Percentiles rank a stretch among this genome's conserved stretches.
Conservation (phyloP, 495 filamentous ascomycete species). For the Aspergillus campestris region DNA sequence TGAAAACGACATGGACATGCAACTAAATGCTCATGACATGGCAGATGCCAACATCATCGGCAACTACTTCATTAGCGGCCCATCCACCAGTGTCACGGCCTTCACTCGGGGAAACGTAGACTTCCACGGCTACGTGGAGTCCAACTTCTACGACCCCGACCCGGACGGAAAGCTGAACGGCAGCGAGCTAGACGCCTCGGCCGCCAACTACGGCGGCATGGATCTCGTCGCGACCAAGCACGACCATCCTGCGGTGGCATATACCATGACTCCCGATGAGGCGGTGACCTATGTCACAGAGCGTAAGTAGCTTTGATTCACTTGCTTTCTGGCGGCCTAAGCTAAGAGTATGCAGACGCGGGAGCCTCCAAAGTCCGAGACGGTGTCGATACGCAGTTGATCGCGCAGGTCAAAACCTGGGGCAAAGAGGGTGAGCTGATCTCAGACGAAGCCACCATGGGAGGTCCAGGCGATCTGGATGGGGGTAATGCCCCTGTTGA, state of each 20-base stretch:
- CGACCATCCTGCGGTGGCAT: constrained; percentile 7
- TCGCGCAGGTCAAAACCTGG: constrained; percentile 8
- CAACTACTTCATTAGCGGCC: constrained; percentile 14
- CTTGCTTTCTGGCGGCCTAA: neutral
- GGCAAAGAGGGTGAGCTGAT: constrained; percentile 7
- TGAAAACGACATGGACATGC: neutral
- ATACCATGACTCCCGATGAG: constrained; percentile 4
- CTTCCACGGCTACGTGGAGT: constrained; percentile 15
- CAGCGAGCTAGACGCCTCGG: constrained; percentile 1
- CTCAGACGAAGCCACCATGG: constrained; percentile 9
- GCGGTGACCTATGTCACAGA: constrained; percentile 7
- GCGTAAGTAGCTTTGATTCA: constrained; percentile 3
- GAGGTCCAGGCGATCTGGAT: constrained; percentile 7
- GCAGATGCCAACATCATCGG: constrained; percentile 12
- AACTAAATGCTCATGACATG: neutral
- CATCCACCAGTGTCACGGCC: constrained; percentile 10
- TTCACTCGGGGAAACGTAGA: constrained; percentile 13
- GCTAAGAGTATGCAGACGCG: constrained; percentile 4
- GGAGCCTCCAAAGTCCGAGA: constrained; percentile 10
- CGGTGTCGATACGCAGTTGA: constrained; percentile 7
- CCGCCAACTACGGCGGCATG: constrained; percentile 10
- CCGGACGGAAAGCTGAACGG: constrained; percentile 11
- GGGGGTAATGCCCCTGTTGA: constrained; percentile 3
- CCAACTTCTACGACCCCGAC: constrained; percentile 13
- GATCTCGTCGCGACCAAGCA: constrained; percentile 8